A percentile compares a stretch with the other conserved stretches of the same genome.
These are phyloP conservation scores for Hydnum rufescens DNA, from an alignment of 768 basidiomycete genomes.

Conservation along the genomic window DNA sequence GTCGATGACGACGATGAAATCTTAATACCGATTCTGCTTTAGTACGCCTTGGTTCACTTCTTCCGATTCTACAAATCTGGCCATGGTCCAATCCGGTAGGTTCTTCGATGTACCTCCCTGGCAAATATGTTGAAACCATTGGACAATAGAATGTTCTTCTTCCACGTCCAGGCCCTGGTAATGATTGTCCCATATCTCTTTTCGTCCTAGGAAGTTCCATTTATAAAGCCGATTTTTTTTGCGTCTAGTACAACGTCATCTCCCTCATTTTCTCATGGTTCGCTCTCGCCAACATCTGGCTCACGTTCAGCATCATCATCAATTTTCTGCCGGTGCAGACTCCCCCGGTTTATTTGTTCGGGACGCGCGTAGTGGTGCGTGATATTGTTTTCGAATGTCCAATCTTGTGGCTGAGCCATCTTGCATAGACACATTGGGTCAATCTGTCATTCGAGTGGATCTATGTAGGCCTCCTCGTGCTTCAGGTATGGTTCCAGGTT, in stretches of 20 bases:
- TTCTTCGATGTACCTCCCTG: neutral
- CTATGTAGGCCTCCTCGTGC: constrained; percentile 63
- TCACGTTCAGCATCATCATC: constrained; percentile 93
- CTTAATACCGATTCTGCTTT: too few species aligned
- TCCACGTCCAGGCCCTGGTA: constrained; percentile 83
- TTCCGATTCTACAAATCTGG: constrained; percentile 70
- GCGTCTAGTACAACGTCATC: constrained; percentile 57
- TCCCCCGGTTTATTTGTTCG: constrained; percentile 37
- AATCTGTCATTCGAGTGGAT: constrained; percentile 71
- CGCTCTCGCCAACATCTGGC: constrained; percentile 77
- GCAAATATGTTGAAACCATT: neutral
- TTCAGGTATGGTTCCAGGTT: constrained; percentile 31
- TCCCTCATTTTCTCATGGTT: constrained; percentile 85
- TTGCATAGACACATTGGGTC: constrained; percentile 64
- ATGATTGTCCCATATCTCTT: constrained; percentile 16
- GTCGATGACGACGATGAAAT: too few species aligned
- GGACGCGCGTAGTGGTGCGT: constrained; percentile 46
- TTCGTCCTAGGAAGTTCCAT: neutral
- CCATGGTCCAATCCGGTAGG: constrained; percentile 51
- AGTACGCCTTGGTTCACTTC: constrained; percentile 91
- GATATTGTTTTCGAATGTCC: neutral
- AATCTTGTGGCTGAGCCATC: constrained; percentile 1
- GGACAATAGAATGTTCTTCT: constrained; percentile 67
- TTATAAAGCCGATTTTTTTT: neutral
- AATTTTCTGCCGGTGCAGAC: constrained; percentile 44